phyloP scores from a whole-genome alignment of 2,329 filamentous ascomycete species.

The Ceratocystis diversiconidia region DNA sequence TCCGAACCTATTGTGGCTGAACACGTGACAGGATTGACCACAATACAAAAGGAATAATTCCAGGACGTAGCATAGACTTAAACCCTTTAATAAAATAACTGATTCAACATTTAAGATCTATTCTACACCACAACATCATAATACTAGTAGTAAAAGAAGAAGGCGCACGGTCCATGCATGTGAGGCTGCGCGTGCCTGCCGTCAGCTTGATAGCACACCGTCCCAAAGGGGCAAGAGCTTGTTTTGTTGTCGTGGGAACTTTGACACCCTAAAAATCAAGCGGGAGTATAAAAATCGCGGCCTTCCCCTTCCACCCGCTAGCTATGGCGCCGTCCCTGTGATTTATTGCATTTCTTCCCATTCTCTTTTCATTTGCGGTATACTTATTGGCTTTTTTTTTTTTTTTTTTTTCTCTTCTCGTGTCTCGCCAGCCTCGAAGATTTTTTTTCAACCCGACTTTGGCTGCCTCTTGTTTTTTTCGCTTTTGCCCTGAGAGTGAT shows the following conservation, averaged over 20 bases:
- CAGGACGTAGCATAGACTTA: no score
- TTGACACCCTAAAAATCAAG: neutral
- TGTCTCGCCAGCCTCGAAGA: neutral
- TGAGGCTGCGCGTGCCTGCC: slow-evolving; percentile 5
- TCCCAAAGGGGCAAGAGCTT: slow-evolving; percentile 5
- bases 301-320: neutral
- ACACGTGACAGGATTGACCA: no score
- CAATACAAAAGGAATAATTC: no score
- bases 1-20: no score
- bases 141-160: neutral
- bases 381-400: neutral
- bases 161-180: slow-evolving; percentile 1
- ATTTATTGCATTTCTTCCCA: neutral
- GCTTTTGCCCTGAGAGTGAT: neutral
- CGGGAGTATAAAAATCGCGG: neutral
- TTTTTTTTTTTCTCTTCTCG: neutral
- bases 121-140: no score
- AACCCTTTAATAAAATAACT: no score
- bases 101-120: no score
- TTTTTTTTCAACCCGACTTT: neutral
- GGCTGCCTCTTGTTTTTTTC: neutral
- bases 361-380: neutral
- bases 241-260: slow-evolving; percentile 5
- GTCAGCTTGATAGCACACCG: neutral
- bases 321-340: neutral